Base-by-base conservation (phyloP, 2,329 filamentous ascomycete species). In the Arthrobotrys sinensis region DNA sequence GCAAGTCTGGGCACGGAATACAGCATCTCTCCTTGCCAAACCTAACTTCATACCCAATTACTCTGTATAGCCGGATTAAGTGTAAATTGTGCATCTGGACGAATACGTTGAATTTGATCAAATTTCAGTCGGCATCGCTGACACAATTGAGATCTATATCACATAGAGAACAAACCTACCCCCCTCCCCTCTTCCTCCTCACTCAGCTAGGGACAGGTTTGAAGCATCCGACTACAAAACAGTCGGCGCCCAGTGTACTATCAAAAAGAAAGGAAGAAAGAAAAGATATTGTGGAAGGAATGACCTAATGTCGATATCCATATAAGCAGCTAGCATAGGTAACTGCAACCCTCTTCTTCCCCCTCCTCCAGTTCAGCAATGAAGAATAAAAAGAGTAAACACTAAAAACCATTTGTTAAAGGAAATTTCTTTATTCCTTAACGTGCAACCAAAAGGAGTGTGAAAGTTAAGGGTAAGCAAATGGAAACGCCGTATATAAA, bases 81-180 rank as follows among this genome's bases (percentile, higher is more conserved):
- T n/a, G n/a, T n/a, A 28, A 28, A 28, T 28, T 28, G 4, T 28
- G 4, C 24, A 28, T n/a, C 24, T 28, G 36, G 8, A 38, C 36
- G 12, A 38, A 38, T 38, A 38, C 12, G 12, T 38, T 38, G 2
- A 2, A 38, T 8, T 14, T 10, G 36, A 38, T 8, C 8, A 38
- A 38, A 38, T 38, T 45, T 45, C n/a, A 14, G 48, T 45, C 40
- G 5, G 12, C 48, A 52, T 52, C 48, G 48, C 48, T 52, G 48
- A 52, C 48, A 32, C 8, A 38, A 38, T 10, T 38, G 36, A 16
- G 40, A n/a, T 52, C 48, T 52, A 52, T 52, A 52, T 52, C 48
- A 52, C 48, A 52, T n/a, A 45, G n/a, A 14, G 11, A 21, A 52
- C 45, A 48, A 28, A 28, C 24, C 24, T 4, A 4, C 4, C 24